These are phyloP conservation scores for Trichoderma brevicompactum DNA, from an alignment of 2,329 filamentous ascomycete species.

Conservation along the genomic window DNA sequence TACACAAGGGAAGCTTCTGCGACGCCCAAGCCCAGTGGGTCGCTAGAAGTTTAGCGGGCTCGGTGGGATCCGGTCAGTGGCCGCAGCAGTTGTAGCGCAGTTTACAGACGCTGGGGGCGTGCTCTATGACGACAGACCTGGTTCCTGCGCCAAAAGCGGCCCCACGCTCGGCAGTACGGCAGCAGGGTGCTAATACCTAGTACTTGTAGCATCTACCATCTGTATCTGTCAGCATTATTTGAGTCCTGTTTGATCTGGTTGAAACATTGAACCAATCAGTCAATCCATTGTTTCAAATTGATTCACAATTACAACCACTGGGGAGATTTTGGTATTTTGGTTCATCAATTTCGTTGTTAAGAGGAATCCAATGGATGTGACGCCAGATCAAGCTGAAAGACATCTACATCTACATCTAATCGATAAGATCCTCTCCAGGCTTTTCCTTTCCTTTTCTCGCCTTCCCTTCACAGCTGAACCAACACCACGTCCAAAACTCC, in stretches of 20 bases:
- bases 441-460: neutral
- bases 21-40: slow-evolving; percentile 15
- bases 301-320: too few species aligned
- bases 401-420: too few species aligned
- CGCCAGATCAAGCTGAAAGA: too few species aligned
- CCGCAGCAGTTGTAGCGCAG: too few species aligned
- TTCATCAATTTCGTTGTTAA: too few species aligned
- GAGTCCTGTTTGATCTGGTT: neutral
- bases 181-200: neutral
- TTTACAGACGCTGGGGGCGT: neutral
- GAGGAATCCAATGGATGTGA: too few species aligned
- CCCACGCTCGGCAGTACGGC: slow-evolving; percentile 16
- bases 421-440: too few species aligned
- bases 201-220: too few species aligned
- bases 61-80: neutral
- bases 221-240: too few species aligned
- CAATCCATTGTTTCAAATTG: neutral
- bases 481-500: slow-evolving; percentile 62
- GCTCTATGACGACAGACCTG: slow-evolving; percentile 17
- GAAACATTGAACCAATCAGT: neutral
- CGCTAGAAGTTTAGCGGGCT: slow-evolving; percentile 19
- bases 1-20: neutral
- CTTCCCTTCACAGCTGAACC: slow-evolving; percentile 46
- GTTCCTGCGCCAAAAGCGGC: slow-evolving; percentile 27
- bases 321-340: too few species aligned